phyloP scores from a whole-genome alignment of 2,329 filamentous ascomycete genomes.

The Knoxdaviesia proteae region DNA sequence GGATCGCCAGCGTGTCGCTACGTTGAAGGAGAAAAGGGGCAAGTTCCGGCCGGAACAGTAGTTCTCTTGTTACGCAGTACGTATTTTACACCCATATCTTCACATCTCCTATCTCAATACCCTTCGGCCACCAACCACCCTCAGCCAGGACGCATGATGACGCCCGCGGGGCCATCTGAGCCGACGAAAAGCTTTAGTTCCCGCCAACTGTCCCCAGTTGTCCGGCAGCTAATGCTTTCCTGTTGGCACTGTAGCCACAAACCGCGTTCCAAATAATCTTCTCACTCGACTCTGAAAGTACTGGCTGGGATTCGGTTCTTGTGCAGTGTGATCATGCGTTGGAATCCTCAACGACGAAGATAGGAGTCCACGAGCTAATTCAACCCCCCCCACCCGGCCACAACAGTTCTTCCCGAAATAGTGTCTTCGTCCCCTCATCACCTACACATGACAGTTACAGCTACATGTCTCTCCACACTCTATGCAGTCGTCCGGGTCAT shows the following conservation, averaged over 20 bases:
- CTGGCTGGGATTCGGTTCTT: no score
- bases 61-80: neutral
- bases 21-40: conserved; percentile 47
- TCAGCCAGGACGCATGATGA: neutral
- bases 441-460: no score
- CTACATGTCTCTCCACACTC: no score
- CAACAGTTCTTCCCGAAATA: no score
- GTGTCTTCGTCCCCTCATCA: no score
- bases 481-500: no score
- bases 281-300: neutral
- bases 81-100: neutral
- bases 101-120: neutral
- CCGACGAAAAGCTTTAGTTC: neutral
- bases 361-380: no score
- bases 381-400: no score
- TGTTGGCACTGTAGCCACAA: neutral
- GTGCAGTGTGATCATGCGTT: no score
- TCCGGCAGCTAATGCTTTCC: neutral
- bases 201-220: neutral
- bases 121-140: neutral
- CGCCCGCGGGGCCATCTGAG: conserved; percentile 1
- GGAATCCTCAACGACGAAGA: no score
- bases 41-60: conserved; percentile 30
- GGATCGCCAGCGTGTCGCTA: conserved; percentile 50
- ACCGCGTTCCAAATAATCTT: conserved; percentile 2